These are phyloP conservation scores for Globisporangium iwayamae DNA, from an alignment of 352 stramenopile species.

Conservation along the genomic window DNA sequence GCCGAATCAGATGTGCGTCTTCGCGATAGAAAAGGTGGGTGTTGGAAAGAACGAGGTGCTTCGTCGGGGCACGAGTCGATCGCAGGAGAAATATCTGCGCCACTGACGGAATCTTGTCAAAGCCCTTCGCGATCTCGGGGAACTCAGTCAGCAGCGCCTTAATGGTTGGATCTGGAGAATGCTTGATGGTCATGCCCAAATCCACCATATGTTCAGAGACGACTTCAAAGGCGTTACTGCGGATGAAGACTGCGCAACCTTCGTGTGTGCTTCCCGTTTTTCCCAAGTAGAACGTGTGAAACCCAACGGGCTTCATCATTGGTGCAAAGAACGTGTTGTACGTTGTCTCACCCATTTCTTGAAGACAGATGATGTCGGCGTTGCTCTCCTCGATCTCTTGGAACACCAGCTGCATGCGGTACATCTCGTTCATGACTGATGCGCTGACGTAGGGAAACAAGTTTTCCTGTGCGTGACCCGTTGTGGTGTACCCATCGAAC, in stretches of 20 bases:
- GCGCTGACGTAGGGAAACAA: conserved; percentile 60
- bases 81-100: conserved; percentile 55
- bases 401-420: conserved; percentile 71
- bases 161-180: conserved; percentile 30
- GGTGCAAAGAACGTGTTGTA: conserved; percentile 57
- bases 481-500: conserved; percentile 68
- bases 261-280: conserved; percentile 71
- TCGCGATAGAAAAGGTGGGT: conserved; percentile 77
- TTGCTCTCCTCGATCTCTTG: conserved; percentile 68
- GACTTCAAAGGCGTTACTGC: conserved; percentile 38
- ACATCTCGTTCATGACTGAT: conserved; percentile 48
- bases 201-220: conserved; percentile 42
- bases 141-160: conserved; percentile 41
- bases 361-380: conserved; percentile 60
- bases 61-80: conserved; percentile 18
- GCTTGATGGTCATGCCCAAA: conserved; percentile 31
- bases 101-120: conserved; percentile 57
- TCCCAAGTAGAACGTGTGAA: conserved; percentile 46
- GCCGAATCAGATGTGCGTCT: conserved; percentile 62
- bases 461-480: conserved; percentile 43
- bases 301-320: conserved; percentile 49
- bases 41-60: conserved; percentile 52
- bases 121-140: conserved; percentile 47
- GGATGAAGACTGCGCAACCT: conserved; percentile 61
- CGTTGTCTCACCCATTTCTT: conserved; percentile 66